Evolutionary conservation across 176 grass and related monocot genomes (phyloP).

Genomic region (Triticum turgidum): DNA sequence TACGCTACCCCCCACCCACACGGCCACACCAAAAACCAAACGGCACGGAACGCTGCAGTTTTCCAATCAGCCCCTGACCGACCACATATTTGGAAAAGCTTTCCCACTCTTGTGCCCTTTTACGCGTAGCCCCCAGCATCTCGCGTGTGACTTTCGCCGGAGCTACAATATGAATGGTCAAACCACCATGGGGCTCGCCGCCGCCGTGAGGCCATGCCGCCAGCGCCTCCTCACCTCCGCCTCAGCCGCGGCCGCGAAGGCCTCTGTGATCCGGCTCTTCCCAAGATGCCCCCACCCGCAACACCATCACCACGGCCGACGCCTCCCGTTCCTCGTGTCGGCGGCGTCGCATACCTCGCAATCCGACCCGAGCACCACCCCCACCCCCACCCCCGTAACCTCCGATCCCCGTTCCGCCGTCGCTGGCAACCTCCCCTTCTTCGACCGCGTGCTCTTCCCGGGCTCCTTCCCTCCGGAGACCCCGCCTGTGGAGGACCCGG

Average conservation of each 20-base stretch:
- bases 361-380: neutral
- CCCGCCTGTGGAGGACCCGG: neutral
- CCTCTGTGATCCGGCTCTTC: constrained; percentile 40
- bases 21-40: neutral
- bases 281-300: constrained; percentile 38
- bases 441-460: constrained; percentile 47
- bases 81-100: neutral
- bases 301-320: constrained; percentile 25
- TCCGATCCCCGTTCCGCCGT: constrained; percentile 34
- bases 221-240: constrained; percentile 48
- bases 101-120: neutral
- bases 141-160: constrained; percentile 37
- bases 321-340: constrained; percentile 21
- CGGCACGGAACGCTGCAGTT: neutral
- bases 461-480: constrained; percentile 19
- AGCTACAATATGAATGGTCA: constrained; percentile 55
- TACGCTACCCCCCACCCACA: neutral
- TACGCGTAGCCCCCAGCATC: neutral
- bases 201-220: constrained; percentile 62
- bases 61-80: neutral
- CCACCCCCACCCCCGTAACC: constrained; percentile 17
- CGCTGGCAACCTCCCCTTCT: constrained; percentile 44
- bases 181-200: constrained; percentile 62
- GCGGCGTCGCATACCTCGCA: constrained; percentile 39
- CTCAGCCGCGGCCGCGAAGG: neutral